Evolutionary conservation across 345 rosid genomes (phyloP).

Genomic region (Eucalyptus regnans): DNA sequence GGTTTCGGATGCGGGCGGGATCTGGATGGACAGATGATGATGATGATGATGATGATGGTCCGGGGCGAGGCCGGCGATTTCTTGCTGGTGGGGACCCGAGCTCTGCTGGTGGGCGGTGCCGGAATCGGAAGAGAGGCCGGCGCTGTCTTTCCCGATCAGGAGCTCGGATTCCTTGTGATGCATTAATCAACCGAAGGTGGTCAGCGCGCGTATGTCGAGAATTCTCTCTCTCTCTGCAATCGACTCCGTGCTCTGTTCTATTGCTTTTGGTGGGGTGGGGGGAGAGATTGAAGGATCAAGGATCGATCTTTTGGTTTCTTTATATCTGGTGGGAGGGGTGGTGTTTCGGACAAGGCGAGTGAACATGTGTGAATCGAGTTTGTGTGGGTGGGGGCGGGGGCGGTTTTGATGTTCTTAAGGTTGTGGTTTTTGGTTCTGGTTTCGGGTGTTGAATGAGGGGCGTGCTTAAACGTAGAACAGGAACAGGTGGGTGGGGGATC

Average conservation of each 20-base stretch:
- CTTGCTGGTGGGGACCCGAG: background rate
- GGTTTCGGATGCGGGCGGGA: slow-evolving; percentile 13
- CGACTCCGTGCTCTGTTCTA: background rate
- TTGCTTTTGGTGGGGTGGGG: background rate
- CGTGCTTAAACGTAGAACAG: background rate
- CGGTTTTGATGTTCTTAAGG: background rate
- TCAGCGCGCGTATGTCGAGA: background rate
- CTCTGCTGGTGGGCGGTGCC: background rate
- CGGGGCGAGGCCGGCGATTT: background rate
- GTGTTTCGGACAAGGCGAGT: background rate
- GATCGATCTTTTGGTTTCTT: background rate
- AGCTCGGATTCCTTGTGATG: slow-evolving; percentile 7
- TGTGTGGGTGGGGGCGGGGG: background rate
- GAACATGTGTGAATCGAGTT: background rate
- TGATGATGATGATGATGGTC: background rate
- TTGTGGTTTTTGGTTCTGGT: background rate
- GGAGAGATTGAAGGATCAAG: background rate
- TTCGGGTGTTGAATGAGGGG: background rate
- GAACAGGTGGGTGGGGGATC: background rate
- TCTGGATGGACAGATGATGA: slow-evolving; percentile 25
- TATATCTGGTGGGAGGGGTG: background rate
- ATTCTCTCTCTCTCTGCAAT: background rate
- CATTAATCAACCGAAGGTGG: slow-evolving; percentile 6
- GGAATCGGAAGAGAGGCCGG: background rate
- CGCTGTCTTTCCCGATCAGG: slow-evolving; percentile 1